Conservation (phyloP, 2,329 filamentous ascomycete species). For the Aspergillus bombycis region DNA sequence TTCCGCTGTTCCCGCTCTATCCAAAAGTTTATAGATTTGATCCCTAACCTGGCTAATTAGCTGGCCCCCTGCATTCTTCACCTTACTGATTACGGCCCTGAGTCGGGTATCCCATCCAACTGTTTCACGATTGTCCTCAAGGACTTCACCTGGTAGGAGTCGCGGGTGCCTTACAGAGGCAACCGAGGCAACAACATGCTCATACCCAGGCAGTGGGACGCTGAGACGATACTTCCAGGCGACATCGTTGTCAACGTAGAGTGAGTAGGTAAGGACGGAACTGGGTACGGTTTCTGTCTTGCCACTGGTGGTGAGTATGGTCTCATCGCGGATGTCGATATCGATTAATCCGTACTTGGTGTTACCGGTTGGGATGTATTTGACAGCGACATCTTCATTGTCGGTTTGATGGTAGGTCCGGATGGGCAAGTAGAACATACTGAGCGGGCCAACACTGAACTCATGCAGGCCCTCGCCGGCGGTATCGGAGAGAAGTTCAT, state of each 20-base stretch:
- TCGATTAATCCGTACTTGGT: conserved; percentile 86
- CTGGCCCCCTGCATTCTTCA: conserved; percentile 21
- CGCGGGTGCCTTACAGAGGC: conserved; percentile 14
- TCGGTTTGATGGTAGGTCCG: conserved; percentile 82
- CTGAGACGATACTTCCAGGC: conserved; percentile 64
- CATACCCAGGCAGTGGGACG: conserved; percentile 33
- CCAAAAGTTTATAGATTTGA: conserved; percentile 20
- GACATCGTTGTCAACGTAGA: conserved; percentile 81
- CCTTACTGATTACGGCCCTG: conserved; percentile 23
- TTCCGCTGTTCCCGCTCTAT: conserved; percentile 21
- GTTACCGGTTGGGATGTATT: conserved; percentile 80
- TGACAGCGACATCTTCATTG: conserved; percentile 78
- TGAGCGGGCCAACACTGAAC: conserved; percentile 87
- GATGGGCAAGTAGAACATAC: conserved; percentile 89
- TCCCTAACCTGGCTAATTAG: conserved; percentile 14
- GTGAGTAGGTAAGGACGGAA: conserved; percentile 75
- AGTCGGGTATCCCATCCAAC: conserved; percentile 26
- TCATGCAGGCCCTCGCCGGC: conserved; percentile 66
- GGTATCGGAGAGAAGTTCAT: conserved; percentile 25
- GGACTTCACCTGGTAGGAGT: conserved; percentile 35
- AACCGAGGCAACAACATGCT: conserved; percentile 5
- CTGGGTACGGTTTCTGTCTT: conserved; percentile 23
- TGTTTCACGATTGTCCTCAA: conserved; percentile 32
- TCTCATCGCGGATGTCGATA: conserved; percentile 67
- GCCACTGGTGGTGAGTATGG: conserved; percentile 18